Percentiles rank a stretch among this genome's conserved stretches.
Conservation (phyloP, 495 filamentous ascomycete species). For the Aspergillus heteromorphus region DNA sequence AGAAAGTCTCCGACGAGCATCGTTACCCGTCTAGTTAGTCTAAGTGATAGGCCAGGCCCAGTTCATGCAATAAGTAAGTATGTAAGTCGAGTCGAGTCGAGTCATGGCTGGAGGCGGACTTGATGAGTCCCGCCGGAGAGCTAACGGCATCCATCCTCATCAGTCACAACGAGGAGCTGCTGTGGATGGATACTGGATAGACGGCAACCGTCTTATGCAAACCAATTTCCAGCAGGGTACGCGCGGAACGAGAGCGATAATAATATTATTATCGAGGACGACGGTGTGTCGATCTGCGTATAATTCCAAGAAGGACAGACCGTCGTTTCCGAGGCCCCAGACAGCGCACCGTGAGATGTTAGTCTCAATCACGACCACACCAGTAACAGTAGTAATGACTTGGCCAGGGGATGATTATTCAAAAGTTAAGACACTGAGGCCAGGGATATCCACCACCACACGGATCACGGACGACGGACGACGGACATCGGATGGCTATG, state of each 20-base stretch:
- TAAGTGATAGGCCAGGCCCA: constrained; percentile 3
- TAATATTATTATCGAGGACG: neutral
- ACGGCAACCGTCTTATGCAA: neutral
- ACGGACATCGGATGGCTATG: neutral
- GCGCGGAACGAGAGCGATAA: neutral
- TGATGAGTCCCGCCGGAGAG: neutral
- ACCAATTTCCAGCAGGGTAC: constrained; percentile 1
- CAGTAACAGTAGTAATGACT: no score
- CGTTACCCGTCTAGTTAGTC: constrained; percentile 1
- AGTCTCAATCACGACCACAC: neutral
- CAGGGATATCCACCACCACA: neutral
- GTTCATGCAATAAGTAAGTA: constrained; percentile 10
- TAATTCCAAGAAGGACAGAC: neutral
- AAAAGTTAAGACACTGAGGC: constrained; percentile 1
- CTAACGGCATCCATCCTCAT: no score
- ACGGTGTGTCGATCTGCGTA: constrained; percentile 4
- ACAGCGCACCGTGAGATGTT: neutral
- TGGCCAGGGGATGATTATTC: neutral
- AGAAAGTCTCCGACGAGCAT: constrained; percentile 9
- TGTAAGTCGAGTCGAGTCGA: neutral
- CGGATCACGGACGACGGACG: neutral
- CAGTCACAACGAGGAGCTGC: neutral
- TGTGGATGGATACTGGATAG: neutral
- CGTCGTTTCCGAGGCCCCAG: neutral
- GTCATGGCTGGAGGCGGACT: neutral